Percentiles rank a stretch among this genome's conserved stretches.
Conservation (phyloP, 768 basidiomycete species). For the Leccinum subtestaceum region DNA sequence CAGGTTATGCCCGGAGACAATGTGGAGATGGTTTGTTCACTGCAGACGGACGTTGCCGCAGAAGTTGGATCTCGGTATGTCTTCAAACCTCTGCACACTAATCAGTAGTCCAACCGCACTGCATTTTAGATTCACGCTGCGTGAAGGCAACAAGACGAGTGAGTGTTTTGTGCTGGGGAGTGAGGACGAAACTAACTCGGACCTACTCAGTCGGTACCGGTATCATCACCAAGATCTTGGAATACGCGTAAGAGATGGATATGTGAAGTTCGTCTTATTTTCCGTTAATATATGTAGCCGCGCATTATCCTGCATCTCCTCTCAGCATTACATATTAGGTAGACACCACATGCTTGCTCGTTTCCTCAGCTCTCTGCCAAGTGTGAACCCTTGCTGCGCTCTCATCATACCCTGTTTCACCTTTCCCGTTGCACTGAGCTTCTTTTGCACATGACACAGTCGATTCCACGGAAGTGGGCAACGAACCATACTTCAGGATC, state of each 20-base stretch:
- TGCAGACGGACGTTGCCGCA: conserved; percentile 83
- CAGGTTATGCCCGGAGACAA: conserved; percentile 98
- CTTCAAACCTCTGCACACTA: not conserved
- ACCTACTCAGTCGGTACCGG: conserved; percentile 78
- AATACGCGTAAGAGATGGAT: conserved; percentile 31
- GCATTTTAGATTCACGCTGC: conserved; percentile 69
- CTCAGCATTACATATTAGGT: conserved; percentile 21
- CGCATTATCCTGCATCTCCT: conserved; percentile 19
- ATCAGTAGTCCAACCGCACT: conserved; percentile 1
- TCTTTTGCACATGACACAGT: not conserved
- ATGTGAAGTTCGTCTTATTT: conserved; percentile 15
- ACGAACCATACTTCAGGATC: not conserved
- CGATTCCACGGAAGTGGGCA: not conserved
- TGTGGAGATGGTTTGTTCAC: conserved; percentile 84
- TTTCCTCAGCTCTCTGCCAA: not conserved
- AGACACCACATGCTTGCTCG: not conserved
- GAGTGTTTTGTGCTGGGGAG: conserved; percentile 25
- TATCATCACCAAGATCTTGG: conserved; percentile 83
- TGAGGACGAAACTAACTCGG: conserved; percentile 12
- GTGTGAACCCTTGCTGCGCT: not conserved
- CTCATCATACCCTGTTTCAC: not conserved
- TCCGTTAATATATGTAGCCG: conserved; percentile 17
- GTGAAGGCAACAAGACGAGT: conserved; percentile 94
- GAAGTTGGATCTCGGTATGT: conserved; percentile 81
- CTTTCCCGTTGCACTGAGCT: not conserved